These are phyloP conservation scores for Ophiosphaerella korrae DNA, from an alignment of 2,329 filamentous ascomycete species.

Conservation along the genomic window DNA sequence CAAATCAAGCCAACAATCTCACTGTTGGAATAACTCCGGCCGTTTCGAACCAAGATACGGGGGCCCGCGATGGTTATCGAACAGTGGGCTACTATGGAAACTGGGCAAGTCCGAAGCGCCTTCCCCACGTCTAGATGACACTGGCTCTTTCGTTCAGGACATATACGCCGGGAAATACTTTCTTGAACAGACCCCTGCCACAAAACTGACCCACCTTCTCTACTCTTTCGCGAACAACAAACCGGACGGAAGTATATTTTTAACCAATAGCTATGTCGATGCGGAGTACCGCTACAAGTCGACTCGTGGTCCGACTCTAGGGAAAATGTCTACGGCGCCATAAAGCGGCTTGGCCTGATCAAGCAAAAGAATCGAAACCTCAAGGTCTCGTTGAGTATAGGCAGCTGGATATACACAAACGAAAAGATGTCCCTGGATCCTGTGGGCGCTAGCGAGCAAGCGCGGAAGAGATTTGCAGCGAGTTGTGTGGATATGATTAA, in stretches of 20 bases:
- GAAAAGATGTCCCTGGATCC: slow-evolving; percentile 72
- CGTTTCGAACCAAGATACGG: not conserved
- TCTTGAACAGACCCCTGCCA: slow-evolving; percentile 80
- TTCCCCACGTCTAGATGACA: not conserved
- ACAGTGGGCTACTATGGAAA: slow-evolving; percentile 73
- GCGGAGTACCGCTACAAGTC: slow-evolving; percentile 62
- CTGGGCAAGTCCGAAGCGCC: slow-evolving; percentile 52
- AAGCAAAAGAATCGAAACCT: slow-evolving; percentile 78
- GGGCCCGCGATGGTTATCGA: slow-evolving; percentile 16
- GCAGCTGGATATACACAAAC: slow-evolving; percentile 76
- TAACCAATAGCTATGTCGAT: slow-evolving; percentile 37
- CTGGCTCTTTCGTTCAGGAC: slow-evolving; percentile 55
- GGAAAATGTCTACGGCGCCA: slow-evolving; percentile 74
- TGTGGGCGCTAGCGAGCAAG: slow-evolving; percentile 61
- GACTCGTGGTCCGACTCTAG: slow-evolving; percentile 71
- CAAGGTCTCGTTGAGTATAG: slow-evolving; percentile 81
- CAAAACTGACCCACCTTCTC: slow-evolving; percentile 85
- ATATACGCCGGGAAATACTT: slow-evolving; percentile 85
- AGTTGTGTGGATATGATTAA: slow-evolving; percentile 76
- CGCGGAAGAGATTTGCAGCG: slow-evolving; percentile 69
- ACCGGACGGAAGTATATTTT: slow-evolving; percentile 72
- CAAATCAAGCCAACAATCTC: not conserved
- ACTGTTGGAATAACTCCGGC: not conserved
- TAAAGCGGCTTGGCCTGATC: slow-evolving; percentile 76
- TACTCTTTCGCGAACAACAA: slow-evolving; percentile 91